Base-by-base conservation (phyloP, 306 rosid species). In the Castanea sativa region DNA sequence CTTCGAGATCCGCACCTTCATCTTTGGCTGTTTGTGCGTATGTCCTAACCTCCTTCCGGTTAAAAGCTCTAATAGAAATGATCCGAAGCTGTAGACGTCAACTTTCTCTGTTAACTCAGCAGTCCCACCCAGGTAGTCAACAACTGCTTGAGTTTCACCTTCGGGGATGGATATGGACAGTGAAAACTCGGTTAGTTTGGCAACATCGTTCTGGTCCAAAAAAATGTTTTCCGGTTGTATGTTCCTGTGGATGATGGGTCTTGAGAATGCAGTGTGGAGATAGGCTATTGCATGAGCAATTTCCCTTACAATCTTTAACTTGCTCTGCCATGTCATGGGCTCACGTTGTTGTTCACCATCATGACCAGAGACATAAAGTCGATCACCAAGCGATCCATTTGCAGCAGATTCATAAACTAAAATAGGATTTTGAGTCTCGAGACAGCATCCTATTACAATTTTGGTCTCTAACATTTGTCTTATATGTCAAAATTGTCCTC, bases 201-300 rank as follows among this genome's bases (percentile, higher is more conserved):
- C 57, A 11, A 20, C 55, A 10, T 27, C 20, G 3, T 80, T 52
- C 21, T 57, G 32, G 49, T 69, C 80, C 14, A 75, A 69, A 76
- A 68, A 75, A 43, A 59, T 30, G 6, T 58, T 21, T n/a, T 7
- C 4, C 27, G 2, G 15, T 4, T 7, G 20, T 45, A 52, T 21
- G 21, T 76, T 16, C 43, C 77, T 25, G 35, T 81, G 77, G 32
- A 71, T 70, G 73, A 76, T 58, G 16, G 65, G 65, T 20, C 27
- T 58, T 1, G 65, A 58, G 27, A 58, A 58, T 0, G 65, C 65
- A 21, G 1, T 2, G 5, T 58, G 16, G 14, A 58, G 65, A 58
- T 21, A 58, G 1, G 65, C 9, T 10, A 58, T 58, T 58, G 65
- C 29, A 21, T 3, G 65, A 58, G 65, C 32, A 58, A 58, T 58